Base-by-base conservation (phyloP, 257 asterid species). In the Euphrasia confusa region DNA sequence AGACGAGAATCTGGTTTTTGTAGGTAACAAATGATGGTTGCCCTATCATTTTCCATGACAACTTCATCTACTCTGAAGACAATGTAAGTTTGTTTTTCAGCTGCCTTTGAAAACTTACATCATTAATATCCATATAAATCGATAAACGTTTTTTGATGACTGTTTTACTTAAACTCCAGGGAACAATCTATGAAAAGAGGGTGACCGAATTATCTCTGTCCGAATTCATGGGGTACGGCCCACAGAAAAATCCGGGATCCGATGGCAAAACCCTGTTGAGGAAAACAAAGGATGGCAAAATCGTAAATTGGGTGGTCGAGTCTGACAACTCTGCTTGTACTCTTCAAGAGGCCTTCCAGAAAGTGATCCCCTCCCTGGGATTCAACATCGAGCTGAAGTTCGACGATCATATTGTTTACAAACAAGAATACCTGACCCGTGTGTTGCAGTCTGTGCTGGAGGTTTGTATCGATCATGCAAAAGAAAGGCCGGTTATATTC, bases 1-100 rank as follows among this genome's bases (percentile, higher is more conserved):
- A 74, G 62, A 55, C 15, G 63, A 75, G 24, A 70, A 63, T 53
- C 71, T 76, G 47, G 53, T 75, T 79, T 81, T 80, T 84, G 80
- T 80, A 92, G 97, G 99, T 93, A 55, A 93, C 97, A 2, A 82
- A 69, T 56, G 99, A 93, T 79, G 94, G 81, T 62, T 83, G 83
- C 83, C 97, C 99, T 40, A 72, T 93, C 72, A 76, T 93, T 64
- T 93, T 93, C 68, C 99, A 93, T 73, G 99, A 93, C 81, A 80
- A 93, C 84, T 85, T 83, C 81, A 87, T 93, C 73, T 72, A 83
- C 73, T 81, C 90, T 4, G 77, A 85, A 69, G 84, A 89, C 12
- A 74, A 80, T 35, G 98, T 91, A 72, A 76, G 80, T 65, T 47
- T 48, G 32, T 10, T 14, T 21, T 21, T 21, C 24, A 21, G 53